Evolutionary conservation across 345 rosid species (phyloP).

Genomic region (Viola odorata): DNA sequence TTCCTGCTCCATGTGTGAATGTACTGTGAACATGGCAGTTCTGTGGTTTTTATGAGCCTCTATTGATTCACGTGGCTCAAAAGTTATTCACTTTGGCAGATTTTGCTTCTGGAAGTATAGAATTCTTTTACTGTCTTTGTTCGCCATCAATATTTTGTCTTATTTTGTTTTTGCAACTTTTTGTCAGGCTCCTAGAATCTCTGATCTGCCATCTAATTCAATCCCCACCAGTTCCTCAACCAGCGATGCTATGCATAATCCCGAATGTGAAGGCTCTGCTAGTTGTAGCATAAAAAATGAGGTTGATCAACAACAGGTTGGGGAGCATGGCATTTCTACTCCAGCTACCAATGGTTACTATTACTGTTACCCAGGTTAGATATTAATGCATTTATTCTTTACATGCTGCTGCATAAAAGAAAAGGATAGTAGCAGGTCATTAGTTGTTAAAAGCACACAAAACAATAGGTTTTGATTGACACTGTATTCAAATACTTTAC

Average conservation of each 20-base stretch:
- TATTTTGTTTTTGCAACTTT: constrained; percentile 3
- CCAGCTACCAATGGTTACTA: constrained; percentile 33
- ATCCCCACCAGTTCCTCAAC: constrained; percentile 19
- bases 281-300: constrained; percentile 21
- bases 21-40: too few relatives aligned
- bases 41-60: too few relatives aligned
- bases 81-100: too few relatives aligned
- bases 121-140: too few relatives aligned
- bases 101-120: too few relatives aligned
- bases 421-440: too few relatives aligned
- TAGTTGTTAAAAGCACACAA: too few relatives aligned
- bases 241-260: constrained; percentile 16
- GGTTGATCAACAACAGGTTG: constrained; percentile 23
- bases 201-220: constrained; percentile 22
- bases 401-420: background rate
- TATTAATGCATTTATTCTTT: constrained; percentile 2
- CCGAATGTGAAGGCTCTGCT: constrained; percentile 24
- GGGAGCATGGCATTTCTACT: constrained; percentile 17
- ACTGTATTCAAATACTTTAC: background rate
- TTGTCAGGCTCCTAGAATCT: constrained; percentile 29
- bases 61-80: too few relatives aligned
- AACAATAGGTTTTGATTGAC: background rate
- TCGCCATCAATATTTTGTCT: background rate
- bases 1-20: too few relatives aligned
- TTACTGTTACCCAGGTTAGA: constrained; percentile 51